phyloP scores from a whole-genome alignment of 2,329 filamentous ascomycete species.

The Exophiala mesophila region DNA sequence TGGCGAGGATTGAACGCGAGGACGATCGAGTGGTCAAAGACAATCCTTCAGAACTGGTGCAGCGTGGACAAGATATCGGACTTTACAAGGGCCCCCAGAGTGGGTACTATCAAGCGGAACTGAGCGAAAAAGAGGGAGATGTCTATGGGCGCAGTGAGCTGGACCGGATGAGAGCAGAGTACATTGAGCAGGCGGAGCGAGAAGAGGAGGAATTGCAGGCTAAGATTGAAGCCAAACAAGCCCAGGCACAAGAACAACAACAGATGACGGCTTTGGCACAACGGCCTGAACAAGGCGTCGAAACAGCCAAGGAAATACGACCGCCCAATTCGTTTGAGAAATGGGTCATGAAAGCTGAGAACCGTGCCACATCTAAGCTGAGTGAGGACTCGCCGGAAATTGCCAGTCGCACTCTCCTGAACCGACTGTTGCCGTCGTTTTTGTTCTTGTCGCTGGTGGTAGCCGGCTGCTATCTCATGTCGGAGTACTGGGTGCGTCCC shows the following conservation, averaged over 20 bases:
- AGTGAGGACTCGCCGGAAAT: conserved; percentile 25
- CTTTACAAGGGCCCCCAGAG: conserved; percentile 34
- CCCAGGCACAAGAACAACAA: conserved; percentile 35
- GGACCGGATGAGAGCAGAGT: conserved; percentile 35
- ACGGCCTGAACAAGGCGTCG: conserved; percentile 24
- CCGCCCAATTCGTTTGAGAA: conserved; percentile 26
- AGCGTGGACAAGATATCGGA: conserved; percentile 37
- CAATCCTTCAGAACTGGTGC: conserved; percentile 24
- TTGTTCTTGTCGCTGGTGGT: conserved; percentile 37
- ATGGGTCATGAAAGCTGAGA: conserved; percentile 23
- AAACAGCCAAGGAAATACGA: conserved; percentile 20
- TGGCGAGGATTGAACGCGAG: conserved; percentile 36
- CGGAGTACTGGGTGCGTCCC: conserved; percentile 47
- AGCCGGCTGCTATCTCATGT: conserved; percentile 40
- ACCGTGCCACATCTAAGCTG: conserved; percentile 20
- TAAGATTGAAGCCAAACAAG: conserved; percentile 51
- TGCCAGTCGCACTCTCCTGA: conserved; percentile 22
- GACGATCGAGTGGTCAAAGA: conserved; percentile 21
- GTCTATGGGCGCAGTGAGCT: conserved; percentile 41
- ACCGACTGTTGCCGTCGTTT: conserved; percentile 44
- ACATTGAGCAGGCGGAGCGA: conserved; percentile 36
- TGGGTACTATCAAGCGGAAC: conserved; percentile 38
- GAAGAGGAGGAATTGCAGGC: conserved; percentile 47
- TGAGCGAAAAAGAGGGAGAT: conserved; percentile 37
- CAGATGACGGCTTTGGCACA: conserved; percentile 25